phyloP scores from a whole-genome alignment of 139 green algal species.

The Gonium pectorale region DNA sequence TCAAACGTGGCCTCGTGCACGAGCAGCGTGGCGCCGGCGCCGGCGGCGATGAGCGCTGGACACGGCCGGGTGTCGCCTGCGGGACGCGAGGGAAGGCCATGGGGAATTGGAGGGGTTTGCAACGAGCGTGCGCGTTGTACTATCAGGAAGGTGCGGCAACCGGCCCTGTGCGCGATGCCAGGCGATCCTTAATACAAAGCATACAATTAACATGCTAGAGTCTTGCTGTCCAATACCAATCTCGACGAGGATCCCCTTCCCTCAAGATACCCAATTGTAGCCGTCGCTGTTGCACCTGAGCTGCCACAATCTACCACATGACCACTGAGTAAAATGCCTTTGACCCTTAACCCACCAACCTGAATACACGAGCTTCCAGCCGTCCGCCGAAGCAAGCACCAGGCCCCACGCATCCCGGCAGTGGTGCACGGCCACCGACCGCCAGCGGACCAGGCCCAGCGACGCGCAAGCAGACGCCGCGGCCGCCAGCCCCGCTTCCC shows the following conservation, averaged over 20 bases:
- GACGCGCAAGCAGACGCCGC: not conserved
- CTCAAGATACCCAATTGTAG: too few relatives aligned
- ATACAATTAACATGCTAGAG: too few relatives aligned
- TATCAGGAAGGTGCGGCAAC: not conserved
- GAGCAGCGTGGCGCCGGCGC: conserved; percentile 87
- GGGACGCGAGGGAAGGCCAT: not conserved
- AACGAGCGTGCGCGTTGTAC: too few relatives aligned
- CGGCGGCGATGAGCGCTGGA: conserved; percentile 72
- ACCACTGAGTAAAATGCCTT: too few relatives aligned
- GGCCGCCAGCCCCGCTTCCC: not conserved
- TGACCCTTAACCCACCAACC: too few relatives aligned
- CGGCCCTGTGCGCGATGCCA: too few relatives aligned
- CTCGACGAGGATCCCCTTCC: too few relatives aligned
- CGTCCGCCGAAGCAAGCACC: conserved; percentile 67
- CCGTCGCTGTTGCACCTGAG: too few relatives aligned
- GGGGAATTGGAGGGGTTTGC: not conserved
- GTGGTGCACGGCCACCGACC: conserved; percentile 74
- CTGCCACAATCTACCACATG: too few relatives aligned
- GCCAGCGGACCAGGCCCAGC: conserved; percentile 50
- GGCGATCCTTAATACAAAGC: too few relatives aligned
- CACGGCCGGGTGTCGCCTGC: conserved; percentile 66
- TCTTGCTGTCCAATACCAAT: too few relatives aligned
- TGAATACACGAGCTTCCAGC: conserved; percentile 88
- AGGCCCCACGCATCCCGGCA: conserved; percentile 80
- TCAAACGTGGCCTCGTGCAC: conserved; percentile 99